Base-by-base conservation (phyloP, 2,329 filamentous ascomycete species). In the Colletotrichum aenigma region DNA sequence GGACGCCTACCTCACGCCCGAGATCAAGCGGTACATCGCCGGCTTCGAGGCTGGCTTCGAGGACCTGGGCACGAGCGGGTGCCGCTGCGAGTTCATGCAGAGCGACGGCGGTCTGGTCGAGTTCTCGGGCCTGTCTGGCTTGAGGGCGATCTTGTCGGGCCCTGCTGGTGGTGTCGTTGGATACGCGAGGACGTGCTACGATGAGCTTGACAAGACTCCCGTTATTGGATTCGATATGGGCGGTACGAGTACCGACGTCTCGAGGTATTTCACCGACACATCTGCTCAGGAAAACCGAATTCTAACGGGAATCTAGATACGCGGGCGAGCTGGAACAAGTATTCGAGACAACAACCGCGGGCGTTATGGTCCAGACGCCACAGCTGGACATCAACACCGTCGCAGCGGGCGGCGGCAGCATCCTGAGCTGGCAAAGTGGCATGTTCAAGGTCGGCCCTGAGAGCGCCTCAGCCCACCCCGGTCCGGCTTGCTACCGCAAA, bases 141-240 rank as follows among this genome's bases (percentile, higher is more conserved):
- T 95, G 10, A 89, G 91, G 74, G 93, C 93, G 0, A 94, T 96
- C 55, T 83, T 96, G 0, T 94, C 92, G 4, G 94, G 94, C 0
- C 94, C 94, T 7, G 94, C 94, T n/a, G 94, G 93, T n/a, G 94
- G 94, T 62, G 94, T 95, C 0, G 93, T 95, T 1, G 94, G 94
- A 4, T 95, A 95, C 82, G 93, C 94, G 3, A 86, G 93, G n/a
- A 95, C 94, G 0, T 94, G 91, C 3, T 95, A 93, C 82, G 93
- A 95, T 74, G 88, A 90, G 0, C 85, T 90, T 12, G 93, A 92
- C 38, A 91, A 90, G 78, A 93, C 87, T 0, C 93, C 94, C 0
- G 91, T 96, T 4, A 95, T 95, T 78, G 94, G 94, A 0, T 95
- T 96, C 78, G 94, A 96, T 77, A 96, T 85, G 84, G 85, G 85